Evolutionary conservation across 768 basidiomycete genomes (phyloP), one percentile per base, ranked within the genome.

Genomic region (Rhizopogon rudus): DNA sequence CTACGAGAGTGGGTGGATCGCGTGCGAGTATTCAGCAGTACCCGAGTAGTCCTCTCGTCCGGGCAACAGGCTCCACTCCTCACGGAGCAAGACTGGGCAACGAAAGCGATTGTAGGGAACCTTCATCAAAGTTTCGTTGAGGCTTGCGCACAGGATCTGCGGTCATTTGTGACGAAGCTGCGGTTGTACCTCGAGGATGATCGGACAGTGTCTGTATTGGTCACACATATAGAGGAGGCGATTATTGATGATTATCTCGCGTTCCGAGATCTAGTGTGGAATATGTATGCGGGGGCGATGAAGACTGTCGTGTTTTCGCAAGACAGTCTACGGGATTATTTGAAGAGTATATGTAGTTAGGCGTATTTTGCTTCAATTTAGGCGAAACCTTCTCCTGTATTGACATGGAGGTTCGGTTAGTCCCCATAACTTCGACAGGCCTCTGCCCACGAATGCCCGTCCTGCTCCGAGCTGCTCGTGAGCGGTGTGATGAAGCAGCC

Each of bases 121-220:
- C 67, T 83, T 5, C 80, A 90, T 55, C 70, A 70, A 1, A 70
- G 71, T 13, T 93, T 93, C 68, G 71, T 77, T 20, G 70, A 71
- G 16, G 74, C 79, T 1, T 78, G 82, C 59, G 78, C 82, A 62
- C 73, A 77, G 3, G 81, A 84, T 57, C 70, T 87, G 20, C 79
- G 79, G 31, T 72, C 77, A 3, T 74, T 69, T n/a, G 77, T 87
- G 16, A 76, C 69, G 6, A 78, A 84, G 53, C 70, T 97, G 65
- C 75, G 80, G 63, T 61, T 91, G 55, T 98, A 95, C 67, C 77
- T 99, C 7, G 85, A 87, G 62, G 89, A 94, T 61, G 81, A 83
- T 54, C 75, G 85, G 55, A 93, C 93, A 5, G 88, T 88, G 33
- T 75, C 75, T 2, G 87, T 98, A 7, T 73, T 98, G 52, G 70